These are phyloP conservation scores for Nakazawaea ernobii DNA, from an alignment of 805 yeast species.

Conservation along the genomic window DNA sequence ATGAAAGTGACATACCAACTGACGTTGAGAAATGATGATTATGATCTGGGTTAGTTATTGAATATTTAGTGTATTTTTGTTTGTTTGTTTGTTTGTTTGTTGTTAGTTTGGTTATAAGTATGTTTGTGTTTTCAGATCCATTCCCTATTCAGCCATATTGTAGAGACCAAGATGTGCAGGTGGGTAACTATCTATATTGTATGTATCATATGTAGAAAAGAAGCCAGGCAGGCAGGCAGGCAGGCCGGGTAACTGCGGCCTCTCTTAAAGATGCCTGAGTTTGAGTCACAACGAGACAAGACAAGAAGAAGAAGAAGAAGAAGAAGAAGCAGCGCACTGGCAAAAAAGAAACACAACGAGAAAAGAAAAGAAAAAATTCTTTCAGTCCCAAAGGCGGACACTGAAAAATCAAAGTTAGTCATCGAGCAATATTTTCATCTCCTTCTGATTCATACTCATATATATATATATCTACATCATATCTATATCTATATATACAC, in stretches of 20 bases:
- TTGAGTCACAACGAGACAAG: not conserved
- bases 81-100: not conserved
- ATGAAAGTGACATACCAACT: conserved; percentile 24
- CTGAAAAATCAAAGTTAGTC: conserved; percentile 1
- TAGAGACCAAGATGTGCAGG: too few relatives aligned
- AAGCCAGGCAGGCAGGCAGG: too few relatives aligned
- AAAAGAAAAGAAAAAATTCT: not conserved
- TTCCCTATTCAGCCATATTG: too few relatives aligned
- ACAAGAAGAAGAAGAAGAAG: not conserved
- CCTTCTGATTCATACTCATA: not conserved
- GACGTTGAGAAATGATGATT: conserved; percentile 14
- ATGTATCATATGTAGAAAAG: too few relatives aligned
- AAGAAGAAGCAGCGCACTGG: too few relatives aligned
- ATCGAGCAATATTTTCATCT: not conserved
- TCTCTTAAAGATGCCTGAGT: too few relatives aligned
- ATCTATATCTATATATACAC: not conserved
- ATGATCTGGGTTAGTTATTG: not conserved
- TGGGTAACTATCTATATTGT: too few relatives aligned
- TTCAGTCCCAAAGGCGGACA: not conserved
- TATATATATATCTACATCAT: not conserved
- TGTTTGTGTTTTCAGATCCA: too few relatives aligned
- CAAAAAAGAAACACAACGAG: not conserved
- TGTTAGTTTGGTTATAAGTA: not conserved
- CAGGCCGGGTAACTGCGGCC: too few relatives aligned
- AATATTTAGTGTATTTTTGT: not conserved